A percentile compares a stretch with the other conserved stretches of the same genome.
Evolutionary conservation across 2,329 filamentous ascomycete species (phyloP).

Genomic region (Sclerotinia glacialis): DNA sequence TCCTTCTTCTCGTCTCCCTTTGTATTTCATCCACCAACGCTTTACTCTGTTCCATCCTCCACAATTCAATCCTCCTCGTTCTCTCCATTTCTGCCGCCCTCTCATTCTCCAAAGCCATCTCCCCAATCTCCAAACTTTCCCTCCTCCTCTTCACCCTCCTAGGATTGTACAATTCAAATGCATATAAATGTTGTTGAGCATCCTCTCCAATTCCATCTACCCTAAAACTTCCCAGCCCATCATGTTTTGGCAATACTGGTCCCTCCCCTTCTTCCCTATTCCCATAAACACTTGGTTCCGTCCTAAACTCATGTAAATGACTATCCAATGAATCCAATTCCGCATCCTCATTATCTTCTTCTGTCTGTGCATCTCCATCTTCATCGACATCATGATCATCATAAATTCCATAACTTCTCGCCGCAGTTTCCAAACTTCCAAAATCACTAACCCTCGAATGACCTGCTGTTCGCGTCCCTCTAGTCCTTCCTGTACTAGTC

Average conservation of each 20-base stretch:
- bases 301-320: slow-evolving; percentile 82
- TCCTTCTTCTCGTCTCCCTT: slow-evolving; percentile 71
- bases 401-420: slow-evolving; percentile 55
- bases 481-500: slow-evolving; percentile 59
- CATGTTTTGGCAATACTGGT: slow-evolving; percentile 82
- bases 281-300: slow-evolving; percentile 46
- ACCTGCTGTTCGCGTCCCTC: slow-evolving; percentile 59
- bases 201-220: slow-evolving; percentile 55
- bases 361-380: slow-evolving; percentile 51
- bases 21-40: slow-evolving; percentile 86
- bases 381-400: slow-evolving; percentile 55
- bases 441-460: slow-evolving; percentile 76
- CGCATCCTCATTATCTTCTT: slow-evolving; percentile 59
- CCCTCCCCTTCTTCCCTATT: slow-evolving; percentile 28
- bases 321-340: slow-evolving; percentile 93
- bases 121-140: slow-evolving; percentile 53
- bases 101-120: slow-evolving; percentile 53
- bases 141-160: slow-evolving; percentile 56
- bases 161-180: slow-evolving; percentile 83
- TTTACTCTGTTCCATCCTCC: slow-evolving; percentile 87
- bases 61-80: slow-evolving; percentile 81
- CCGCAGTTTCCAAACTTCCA: slow-evolving; percentile 70
- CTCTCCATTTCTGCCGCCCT: slow-evolving; percentile 66
- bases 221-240: slow-evolving; percentile 85
- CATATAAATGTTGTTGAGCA: slow-evolving; percentile 81